These are phyloP conservation scores for Lactarius hatsudake DNA, from an alignment of 768 basidiomycete genomes.

Conservation along the genomic window DNA sequence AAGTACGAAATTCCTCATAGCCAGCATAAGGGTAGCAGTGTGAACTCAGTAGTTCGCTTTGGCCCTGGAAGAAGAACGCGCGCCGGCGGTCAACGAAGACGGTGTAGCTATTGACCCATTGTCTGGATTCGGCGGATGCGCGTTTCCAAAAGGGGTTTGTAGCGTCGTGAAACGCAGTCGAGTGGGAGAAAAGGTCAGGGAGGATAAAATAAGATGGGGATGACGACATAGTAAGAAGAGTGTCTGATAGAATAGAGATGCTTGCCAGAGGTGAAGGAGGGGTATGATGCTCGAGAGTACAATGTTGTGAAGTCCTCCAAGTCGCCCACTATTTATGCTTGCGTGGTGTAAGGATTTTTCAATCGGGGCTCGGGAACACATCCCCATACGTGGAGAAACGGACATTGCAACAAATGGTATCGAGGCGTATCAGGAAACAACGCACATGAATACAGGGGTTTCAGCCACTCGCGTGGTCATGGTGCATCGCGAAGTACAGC, in stretches of 20 bases:
- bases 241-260: background rate
- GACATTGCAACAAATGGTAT: background rate
- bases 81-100: conserved; percentile 59
- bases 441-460: conserved; percentile 1
- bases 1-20: conserved; percentile 54
- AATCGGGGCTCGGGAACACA: background rate
- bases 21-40: conserved; percentile 59
- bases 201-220: conserved; percentile 40
- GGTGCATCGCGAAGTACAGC: background rate
- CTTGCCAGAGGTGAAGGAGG: background rate
- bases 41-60: conserved; percentile 59
- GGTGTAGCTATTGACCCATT: conserved; percentile 60
- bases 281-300: background rate
- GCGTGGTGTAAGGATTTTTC: background rate
- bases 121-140: conserved; percentile 54
- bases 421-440: background rate
- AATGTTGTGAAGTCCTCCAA: background rate
- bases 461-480: conserved; percentile 11
- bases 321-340: conserved; percentile 17
- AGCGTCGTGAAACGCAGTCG: conserved; percentile 40
- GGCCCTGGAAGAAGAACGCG: conserved; percentile 60
- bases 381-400: conserved; percentile 11
- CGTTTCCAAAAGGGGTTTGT: conserved; percentile 57
- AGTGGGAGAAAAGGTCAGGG: conserved; percentile 54
- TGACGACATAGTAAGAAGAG: conserved; percentile 14